Evolutionary conservation across 768 basidiomycete genomes (phyloP), one percentile per base, ranked within the genome.

Genomic region (Boletus rubescentipes): DNA sequence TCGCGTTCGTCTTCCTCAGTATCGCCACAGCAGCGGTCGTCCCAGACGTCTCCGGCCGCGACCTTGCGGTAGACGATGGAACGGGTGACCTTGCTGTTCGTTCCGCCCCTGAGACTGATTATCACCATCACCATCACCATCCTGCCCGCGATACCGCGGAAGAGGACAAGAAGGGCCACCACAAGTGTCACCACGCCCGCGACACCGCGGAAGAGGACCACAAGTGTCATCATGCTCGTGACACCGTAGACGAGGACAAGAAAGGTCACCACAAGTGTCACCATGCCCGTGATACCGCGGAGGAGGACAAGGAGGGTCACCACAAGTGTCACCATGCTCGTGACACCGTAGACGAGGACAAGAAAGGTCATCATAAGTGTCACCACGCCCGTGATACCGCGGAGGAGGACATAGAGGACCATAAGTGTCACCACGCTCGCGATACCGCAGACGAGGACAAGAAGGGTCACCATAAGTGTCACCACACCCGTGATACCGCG

Each of bases 1-100:
- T 58, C 30, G 52, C 48, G 16, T 49, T 56, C 34, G 4, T 46
- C 34, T 53, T 53, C 45, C 12, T 53, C 38, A 16, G 46, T 9
- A 12, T 56, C 9, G 39, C 39, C 26, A 9, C 57, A 6, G 53
- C 53, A 7, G 53, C 53, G 7, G 53, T 16, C 30, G 20, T 54
- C 9, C 53, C 53, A 16, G 46, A 32, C 38, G 20, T 39, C 18
- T 29, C 21, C 18, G 29, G n/a, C 26, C 29, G 29, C 16, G 29
- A 39, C n/a, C 37, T 9, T 31, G n/a, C 37, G 15, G 37, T 49
- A 20, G 47, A 8, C 23, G 29, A n/a, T 12, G 42, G 29, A 30
- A 44, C n/a, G 29, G 26, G 10, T 18, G 29, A 3, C 26, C 26
- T 26, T 26, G 20, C 15, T 5, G 21, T 7, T 46, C 45, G 45